Percentiles rank a stretch among this genome's conserved stretches.
phyloP scores from a whole-genome alignment of 805 yeast species.

The Ogataea naganishii region DNA sequence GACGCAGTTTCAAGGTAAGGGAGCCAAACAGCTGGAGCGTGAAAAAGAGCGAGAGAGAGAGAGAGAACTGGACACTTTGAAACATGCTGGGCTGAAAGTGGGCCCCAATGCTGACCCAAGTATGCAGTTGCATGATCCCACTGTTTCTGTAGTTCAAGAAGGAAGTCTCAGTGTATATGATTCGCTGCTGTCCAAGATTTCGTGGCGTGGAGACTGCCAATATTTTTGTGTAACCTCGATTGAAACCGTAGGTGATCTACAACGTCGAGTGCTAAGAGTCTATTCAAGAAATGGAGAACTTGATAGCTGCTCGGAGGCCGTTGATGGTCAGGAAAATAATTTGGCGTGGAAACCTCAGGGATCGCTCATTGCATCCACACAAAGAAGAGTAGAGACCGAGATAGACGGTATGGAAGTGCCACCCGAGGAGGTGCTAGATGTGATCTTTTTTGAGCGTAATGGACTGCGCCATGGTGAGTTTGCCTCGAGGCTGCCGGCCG shows the following conservation, averaged over 20 bases:
- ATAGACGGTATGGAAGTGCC: no score
- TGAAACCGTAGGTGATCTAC: slow-evolving; percentile 37
- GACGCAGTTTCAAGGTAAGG: slow-evolving; percentile 93
- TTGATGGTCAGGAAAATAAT: slow-evolving; percentile 66
- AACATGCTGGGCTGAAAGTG: slow-evolving; percentile 58
- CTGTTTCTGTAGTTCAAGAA: slow-evolving; percentile 63
- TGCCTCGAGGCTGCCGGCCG: slow-evolving; percentile 50
- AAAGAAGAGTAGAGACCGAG: slow-evolving; percentile 49
- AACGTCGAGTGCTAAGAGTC: slow-evolving; percentile 75
- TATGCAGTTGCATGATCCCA: slow-evolving; percentile 70
- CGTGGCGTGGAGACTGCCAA: slow-evolving; percentile 97
- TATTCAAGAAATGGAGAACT: slow-evolving; percentile 73
- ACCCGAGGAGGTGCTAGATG: slow-evolving; percentile 35
- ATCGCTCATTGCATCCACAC: slow-evolving; percentile 73
- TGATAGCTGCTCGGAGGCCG: slow-evolving; percentile 83
- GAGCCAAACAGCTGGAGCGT: slow-evolving; percentile 74
- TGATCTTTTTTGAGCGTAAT: slow-evolving; percentile 85
- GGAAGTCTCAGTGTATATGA: slow-evolving; percentile 61
- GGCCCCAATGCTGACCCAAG: slow-evolving; percentile 41
- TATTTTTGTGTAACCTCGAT: slow-evolving; percentile 61
- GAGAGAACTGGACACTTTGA: no score
- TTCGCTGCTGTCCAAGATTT: slow-evolving; percentile 35
- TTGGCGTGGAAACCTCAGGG: slow-evolving; percentile 92
- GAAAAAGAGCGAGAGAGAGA: no score
- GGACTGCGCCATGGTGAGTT: slow-evolving; percentile 91